Evolutionary conservation across 2,329 filamentous ascomycete genomes (phyloP), one percentile per base, ranked within the genome.

Genomic region (Hypoxylon sp.): DNA sequence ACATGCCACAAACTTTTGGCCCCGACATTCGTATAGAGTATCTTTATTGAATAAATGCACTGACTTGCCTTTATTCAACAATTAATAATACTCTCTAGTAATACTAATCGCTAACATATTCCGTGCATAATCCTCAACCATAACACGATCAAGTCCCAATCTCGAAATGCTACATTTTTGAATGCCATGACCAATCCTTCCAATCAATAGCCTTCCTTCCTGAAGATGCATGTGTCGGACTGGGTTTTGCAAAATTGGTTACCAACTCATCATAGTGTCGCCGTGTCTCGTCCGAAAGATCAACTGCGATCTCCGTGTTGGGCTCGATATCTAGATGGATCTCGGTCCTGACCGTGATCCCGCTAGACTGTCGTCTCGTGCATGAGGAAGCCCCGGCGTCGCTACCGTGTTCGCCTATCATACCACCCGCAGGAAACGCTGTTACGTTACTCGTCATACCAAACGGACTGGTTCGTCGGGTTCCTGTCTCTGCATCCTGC

Each of bases 371-470:
- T n/a, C 57, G 56, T 5, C 25, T 51, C 21, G 40, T 55, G 13
- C 57, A 47, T 8, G 55, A 56, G 31, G 57, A 60, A 36, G 58
- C 51, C 35, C 58, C 59, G n/a, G 59, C 54, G 32, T 57, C 45
- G 36, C 51, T 59, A 16, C 40, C 43, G 27, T 55, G 56, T n/a
- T 55, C 46, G 31, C 55, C 53, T n/a, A 48, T 46, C 16, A 29
- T 32, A 15, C 53, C 55, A 42, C 53, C 40, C n/a, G 11, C 40
- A n/a, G 11, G 37, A 11, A 44, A 23, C 7, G 52, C 55, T 7
- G 56, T 58, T 9, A 36, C 52, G 7, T 21, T 49, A 29, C 51
- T 62, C 25, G 60, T 57, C 43, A 36, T 56, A n/a, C 54, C 55
- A 34, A 56, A 59, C 5, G 27, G 30, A 5, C 27, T 25, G 2